Conservation (phyloP, 169 alveolate species). For the Plasmodium blacklocki region DNA sequence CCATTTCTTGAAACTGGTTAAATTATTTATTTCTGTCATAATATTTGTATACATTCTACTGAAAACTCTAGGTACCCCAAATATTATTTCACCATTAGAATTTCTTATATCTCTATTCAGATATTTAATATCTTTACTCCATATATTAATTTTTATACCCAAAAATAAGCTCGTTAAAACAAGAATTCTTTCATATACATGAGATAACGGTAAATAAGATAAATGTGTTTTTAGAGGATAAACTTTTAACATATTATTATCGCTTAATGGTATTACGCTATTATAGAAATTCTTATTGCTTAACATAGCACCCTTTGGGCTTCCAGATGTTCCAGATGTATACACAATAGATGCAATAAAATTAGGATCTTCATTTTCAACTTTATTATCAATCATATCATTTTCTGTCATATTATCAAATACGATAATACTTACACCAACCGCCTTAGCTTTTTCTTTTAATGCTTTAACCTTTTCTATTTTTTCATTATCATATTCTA, state of each 20-base stretch:
- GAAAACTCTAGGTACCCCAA: constrained; percentile 54
- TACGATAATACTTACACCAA: not conserved
- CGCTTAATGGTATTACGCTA: not conserved
- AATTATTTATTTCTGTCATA: constrained; percentile 13
- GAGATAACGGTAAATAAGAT: constrained; percentile 96
- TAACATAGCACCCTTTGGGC: constrained; percentile 97
- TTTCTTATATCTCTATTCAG: not conserved
- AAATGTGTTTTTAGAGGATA: constrained; percentile 77
- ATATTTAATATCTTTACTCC: constrained; percentile 25
- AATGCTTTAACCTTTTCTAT: not conserved
- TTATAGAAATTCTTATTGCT: constrained; percentile 82
- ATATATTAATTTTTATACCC: constrained; percentile 13
- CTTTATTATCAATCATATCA: not conserved
- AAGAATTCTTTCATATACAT: constrained; percentile 93
- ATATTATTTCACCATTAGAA: not conserved
- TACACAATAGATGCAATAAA: constrained; percentile 93
- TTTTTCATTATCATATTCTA: constrained; percentile 1
- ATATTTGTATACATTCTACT: constrained; percentile 23
- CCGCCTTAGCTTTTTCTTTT: not conserved
- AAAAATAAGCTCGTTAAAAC: constrained; percentile 36
- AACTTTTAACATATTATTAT: not conserved
- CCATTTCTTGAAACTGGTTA: constrained; percentile 9
- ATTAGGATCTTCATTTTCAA: constrained; percentile 71
- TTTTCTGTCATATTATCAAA: not conserved
- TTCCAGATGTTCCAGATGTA: constrained; percentile 99